Evolutionary conservation across 2,329 filamentous ascomycete species (phyloP), one percentile per base, ranked within the genome.

Genomic region (Sporothrix variecibatus): DNA sequence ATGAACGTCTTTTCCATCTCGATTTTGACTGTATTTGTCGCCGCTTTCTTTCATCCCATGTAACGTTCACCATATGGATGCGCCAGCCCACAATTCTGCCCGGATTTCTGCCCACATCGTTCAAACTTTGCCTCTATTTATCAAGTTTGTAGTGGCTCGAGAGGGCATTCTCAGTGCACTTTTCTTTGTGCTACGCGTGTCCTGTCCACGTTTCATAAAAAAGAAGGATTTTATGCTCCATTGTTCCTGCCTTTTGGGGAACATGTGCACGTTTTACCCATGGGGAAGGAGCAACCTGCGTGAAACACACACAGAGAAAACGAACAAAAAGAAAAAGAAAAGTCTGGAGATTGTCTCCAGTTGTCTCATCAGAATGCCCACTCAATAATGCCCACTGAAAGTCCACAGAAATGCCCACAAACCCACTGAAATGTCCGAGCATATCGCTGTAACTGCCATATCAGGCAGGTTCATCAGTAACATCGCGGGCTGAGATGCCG

Each of bases 111-210:
- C 53, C 53, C 53, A 58, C 53, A 58, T 58, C 12, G 26, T 11
- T 11, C 23, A 23, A 11, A 15, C 11, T 58, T 58, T 58, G 23
- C 1, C 53, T 58, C 9, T 58, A 26, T 28, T 58, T 58, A 28
- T 58, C 53, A 58, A 58, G 53, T 58, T 58, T 58, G 23, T n/a
- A 58, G 53, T 53, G n/a, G 43, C 43, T 49, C 43, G 43, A 49
- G 43, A 3, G 20, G 49, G 49, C 49, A 51, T n/a, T 51, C 4
- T n/a, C 49, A 23, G 49, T 23, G 23, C 53, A 28, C 17, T 28
- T 23, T 28, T 58, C 53, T 58, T 58, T 28, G 53, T 58, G 49
- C 11, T 28, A 23, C 23, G 53, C 53, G 53, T 58, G 23, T 58
- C 11, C 11, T 58, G 53, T 28, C 53, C 53, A 58, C 53, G 28